A percentile compares a stretch with the other conserved stretches of the same genome.
Evolutionary conservation across 306 rosid genomes (phyloP).

Genomic region (Prunus mongolica): DNA sequence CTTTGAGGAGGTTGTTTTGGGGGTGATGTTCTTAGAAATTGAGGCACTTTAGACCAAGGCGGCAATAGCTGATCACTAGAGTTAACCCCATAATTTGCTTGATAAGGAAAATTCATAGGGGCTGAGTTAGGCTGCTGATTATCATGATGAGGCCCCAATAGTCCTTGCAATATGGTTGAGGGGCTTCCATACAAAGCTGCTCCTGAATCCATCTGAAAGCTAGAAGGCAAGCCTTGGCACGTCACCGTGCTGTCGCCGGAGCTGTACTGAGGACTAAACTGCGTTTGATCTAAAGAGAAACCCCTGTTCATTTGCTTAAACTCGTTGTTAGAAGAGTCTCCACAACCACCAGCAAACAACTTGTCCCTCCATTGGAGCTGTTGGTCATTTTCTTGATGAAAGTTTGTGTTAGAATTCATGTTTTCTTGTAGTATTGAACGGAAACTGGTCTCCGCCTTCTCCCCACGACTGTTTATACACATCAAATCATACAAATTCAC

Average conservation of each 20-base stretch:
- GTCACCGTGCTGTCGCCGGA: slow-evolving; percentile 73
- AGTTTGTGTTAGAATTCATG: slow-evolving; percentile 47
- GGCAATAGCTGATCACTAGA: slow-evolving; percentile 42
- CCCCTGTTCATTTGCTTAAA: slow-evolving; percentile 57
- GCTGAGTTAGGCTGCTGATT: slow-evolving; percentile 36
- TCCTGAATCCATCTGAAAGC: slow-evolving; percentile 49
- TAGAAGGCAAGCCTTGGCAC: slow-evolving; percentile 45
- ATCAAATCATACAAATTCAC: background rate
- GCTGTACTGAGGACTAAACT: slow-evolving; percentile 75
- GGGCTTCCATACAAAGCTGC: slow-evolving; percentile 54
- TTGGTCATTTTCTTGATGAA: slow-evolving; percentile 54
- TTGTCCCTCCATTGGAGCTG: slow-evolving; percentile 77
- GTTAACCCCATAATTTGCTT: slow-evolving; percentile 48
- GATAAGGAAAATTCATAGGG: slow-evolving; percentile 34
- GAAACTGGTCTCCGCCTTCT: slow-evolving; percentile 61
- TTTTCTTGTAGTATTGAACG: slow-evolving; percentile 72
- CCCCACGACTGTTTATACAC: slow-evolving; percentile 34
- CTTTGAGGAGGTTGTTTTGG: slow-evolving; percentile 55
- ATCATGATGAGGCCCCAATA: slow-evolving; percentile 41
- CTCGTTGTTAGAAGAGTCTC: slow-evolving; percentile 44
- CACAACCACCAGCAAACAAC: slow-evolving; percentile 26
- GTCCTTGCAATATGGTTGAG: slow-evolving; percentile 67
- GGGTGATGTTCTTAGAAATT: slow-evolving; percentile 64
- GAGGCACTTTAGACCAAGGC: slow-evolving; percentile 59
- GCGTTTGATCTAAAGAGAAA: slow-evolving; percentile 61